phyloP scores from a whole-genome alignment of 108 stramenopile species.

The Cyclotella choctawhatcheeana region DNA sequence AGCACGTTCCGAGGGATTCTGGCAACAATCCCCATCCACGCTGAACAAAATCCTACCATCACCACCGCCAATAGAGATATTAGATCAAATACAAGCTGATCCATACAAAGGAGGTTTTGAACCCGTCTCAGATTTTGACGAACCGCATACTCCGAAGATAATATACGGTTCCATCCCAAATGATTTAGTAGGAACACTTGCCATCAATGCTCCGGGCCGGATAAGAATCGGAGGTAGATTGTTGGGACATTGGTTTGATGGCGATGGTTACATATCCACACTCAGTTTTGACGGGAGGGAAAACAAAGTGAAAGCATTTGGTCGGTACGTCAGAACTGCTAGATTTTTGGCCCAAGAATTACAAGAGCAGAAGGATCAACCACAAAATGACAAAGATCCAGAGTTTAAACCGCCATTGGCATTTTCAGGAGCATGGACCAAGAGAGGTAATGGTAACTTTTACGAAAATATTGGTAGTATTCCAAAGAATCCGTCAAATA shows the following conservation, averaged over 20 bases:
- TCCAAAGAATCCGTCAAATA: slow-evolving; percentile 49
- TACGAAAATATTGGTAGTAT: slow-evolving; percentile 37
- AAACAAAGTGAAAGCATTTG: slow-evolving; percentile 24
- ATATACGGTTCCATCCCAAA: slow-evolving; percentile 29
- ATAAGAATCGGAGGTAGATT: slow-evolving; percentile 42
- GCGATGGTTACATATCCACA: slow-evolving; percentile 38
- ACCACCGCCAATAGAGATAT: slow-evolving; percentile 22
- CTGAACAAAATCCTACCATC: not conserved
- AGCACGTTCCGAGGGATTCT: not conserved
- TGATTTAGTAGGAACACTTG: slow-evolving; percentile 38
- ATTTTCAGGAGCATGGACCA: slow-evolving; percentile 50
- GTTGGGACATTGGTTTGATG: slow-evolving; percentile 59
- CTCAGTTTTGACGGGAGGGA: slow-evolving; percentile 34
- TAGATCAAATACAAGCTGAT: slow-evolving; percentile 20
- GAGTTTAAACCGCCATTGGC: slow-evolving; percentile 21
- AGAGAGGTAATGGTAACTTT: slow-evolving; percentile 31
- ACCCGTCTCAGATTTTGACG: slow-evolving; percentile 33
- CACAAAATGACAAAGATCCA: not conserved
- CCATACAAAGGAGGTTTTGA: slow-evolving; percentile 55
- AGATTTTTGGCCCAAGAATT: slow-evolving; percentile 39
- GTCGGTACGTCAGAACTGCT: slow-evolving; percentile 42
- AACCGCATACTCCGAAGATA: slow-evolving; percentile 13
- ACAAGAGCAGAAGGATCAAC: slow-evolving; percentile 3
- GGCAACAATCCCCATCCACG: not conserved
- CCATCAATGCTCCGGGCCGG: slow-evolving; percentile 48